These are phyloP conservation scores for Colletotrichum plurivorum DNA, from an alignment of 2,329 filamentous ascomycete genomes.

Conservation along the genomic window DNA sequence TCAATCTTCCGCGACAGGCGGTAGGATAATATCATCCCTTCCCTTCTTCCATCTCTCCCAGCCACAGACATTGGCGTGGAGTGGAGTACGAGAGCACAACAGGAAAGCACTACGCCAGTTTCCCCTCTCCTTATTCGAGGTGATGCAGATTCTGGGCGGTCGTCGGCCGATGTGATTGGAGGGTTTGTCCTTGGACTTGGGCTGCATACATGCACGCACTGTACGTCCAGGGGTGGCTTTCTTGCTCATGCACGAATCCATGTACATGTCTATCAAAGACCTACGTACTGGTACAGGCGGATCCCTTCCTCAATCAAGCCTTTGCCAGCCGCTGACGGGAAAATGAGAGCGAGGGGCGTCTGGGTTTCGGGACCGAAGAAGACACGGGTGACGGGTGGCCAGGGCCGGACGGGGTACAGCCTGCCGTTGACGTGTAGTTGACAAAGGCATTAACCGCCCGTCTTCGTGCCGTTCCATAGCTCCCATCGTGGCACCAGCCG, in stretches of 20 bases:
- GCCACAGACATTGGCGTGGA: too few species aligned
- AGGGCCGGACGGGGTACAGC: neutral
- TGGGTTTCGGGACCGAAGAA: neutral
- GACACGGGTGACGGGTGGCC: neutral
- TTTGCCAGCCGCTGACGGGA: neutral
- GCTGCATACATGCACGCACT: neutral
- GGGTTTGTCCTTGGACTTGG: neutral
- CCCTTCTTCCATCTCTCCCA: too few species aligned
- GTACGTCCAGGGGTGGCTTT: neutral
- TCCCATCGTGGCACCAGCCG: neutral
- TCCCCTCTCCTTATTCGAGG: too few species aligned
- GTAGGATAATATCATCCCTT: too few species aligned
- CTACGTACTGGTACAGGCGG: neutral
- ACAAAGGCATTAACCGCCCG: neutral
- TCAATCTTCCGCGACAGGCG: too few species aligned
- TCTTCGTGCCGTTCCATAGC: slow-evolving; percentile 22
- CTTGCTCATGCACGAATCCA: too few species aligned
- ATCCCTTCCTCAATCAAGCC: neutral
- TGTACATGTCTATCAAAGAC: neutral
- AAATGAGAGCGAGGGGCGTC: neutral
- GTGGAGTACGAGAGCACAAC: too few species aligned
- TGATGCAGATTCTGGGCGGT: too few species aligned
- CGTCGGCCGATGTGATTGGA: too few species aligned
- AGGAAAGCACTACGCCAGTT: too few species aligned
- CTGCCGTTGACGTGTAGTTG: neutral